These are phyloP conservation scores for Pulveroboletus sp. DNA, from an alignment of 768 basidiomycete genomes.

Conservation along the genomic window DNA sequence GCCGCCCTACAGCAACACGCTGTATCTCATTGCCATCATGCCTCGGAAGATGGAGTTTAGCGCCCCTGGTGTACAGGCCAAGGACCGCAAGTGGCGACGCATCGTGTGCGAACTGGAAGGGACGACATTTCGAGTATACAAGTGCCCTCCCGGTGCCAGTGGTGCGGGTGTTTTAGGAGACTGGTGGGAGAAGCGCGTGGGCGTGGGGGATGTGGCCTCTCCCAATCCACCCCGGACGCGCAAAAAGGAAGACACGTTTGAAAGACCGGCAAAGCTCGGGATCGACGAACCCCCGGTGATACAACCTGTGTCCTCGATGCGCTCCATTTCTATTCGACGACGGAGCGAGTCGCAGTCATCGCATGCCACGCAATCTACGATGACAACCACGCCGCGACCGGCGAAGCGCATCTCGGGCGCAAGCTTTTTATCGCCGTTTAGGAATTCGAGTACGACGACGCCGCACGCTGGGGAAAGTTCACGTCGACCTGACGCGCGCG, in stretches of 20 bases:
- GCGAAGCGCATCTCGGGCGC: conserved; percentile 27
- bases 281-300: conserved; percentile 9
- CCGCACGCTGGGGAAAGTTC: conserved; percentile 9
- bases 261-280: conserved; percentile 23
- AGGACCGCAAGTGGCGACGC: conserved; percentile 89
- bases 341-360: conserved; percentile 28
- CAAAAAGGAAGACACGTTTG: conserved; percentile 25
- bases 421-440: conserved; percentile 29
- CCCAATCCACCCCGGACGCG: conserved; percentile 26
- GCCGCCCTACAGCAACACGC: conserved; percentile 76
- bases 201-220: conserved; percentile 58
- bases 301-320: not conserved
- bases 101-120: conserved; percentile 90
- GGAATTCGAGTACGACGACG: conserved; percentile 11
- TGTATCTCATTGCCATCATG: conserved; percentile 79
- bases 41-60: conserved; percentile 93
- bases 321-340: conserved; percentile 8
- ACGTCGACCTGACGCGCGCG: conserved; percentile 9
- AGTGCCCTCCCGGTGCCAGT: conserved; percentile 39
- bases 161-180: conserved; percentile 57
- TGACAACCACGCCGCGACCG: conserved; percentile 13
- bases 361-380: conserved; percentile 11
- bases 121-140: conserved; percentile 81
- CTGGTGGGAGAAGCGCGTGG: conserved; percentile 79
- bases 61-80: conserved; percentile 80